phyloP scores from a whole-genome alignment of 306 rosid species.

The Potentilla sterilis region DNA sequence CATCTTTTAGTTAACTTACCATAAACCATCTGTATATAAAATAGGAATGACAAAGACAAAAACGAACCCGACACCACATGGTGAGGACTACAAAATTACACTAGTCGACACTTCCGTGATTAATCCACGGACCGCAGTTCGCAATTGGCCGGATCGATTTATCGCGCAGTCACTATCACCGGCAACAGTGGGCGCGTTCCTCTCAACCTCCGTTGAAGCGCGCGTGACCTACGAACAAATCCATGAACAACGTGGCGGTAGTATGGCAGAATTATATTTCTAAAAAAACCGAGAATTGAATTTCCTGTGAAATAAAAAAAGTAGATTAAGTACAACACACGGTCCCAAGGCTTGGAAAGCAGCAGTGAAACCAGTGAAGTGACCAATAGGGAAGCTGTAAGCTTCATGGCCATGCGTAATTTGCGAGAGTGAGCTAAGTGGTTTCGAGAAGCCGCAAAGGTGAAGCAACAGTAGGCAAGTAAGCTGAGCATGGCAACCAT shows the following conservation, averaged over 20 bases:
- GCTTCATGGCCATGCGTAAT: background rate
- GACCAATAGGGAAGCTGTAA: background rate
- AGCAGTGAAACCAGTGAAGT: background rate
- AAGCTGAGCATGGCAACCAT: background rate
- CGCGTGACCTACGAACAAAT: background rate
- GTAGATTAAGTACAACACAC: background rate
- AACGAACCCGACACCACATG: too few relatives aligned
- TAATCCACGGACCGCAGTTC: background rate
- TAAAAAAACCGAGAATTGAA: background rate
- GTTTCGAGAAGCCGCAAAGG: background rate
- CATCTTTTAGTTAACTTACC: too few relatives aligned
- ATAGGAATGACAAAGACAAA: too few relatives aligned
- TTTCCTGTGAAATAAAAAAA: background rate
- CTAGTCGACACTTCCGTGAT: background rate
- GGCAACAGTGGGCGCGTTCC: background rate
- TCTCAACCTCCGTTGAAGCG: background rate
- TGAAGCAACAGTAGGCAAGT: background rate
- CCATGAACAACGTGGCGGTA: background rate
- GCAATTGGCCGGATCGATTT: background rate
- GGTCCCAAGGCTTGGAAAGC: background rate
- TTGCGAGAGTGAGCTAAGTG: background rate
- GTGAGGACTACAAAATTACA: too few relatives aligned
- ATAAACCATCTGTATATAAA: too few relatives aligned
- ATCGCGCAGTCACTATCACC: background rate
- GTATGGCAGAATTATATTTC: background rate